Evolutionary conservation across 495 filamentous ascomycete species (phyloP), one percentile per base, ranked within the genome.

Genomic region (Gamarada debralockiae): DNA sequence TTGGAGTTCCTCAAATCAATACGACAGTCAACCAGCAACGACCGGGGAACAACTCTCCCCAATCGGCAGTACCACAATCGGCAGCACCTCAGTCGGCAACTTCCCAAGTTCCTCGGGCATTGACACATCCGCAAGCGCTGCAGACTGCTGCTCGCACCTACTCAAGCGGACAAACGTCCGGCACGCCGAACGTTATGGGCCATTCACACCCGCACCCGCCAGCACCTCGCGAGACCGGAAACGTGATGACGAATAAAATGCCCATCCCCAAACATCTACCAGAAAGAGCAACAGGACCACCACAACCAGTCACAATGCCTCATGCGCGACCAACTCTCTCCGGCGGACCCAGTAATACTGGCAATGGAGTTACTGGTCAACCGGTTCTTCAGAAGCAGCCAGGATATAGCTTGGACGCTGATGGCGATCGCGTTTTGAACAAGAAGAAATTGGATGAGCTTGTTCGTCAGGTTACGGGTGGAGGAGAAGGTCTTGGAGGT

Each of bases 381-480:
- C 92, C 95, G 1, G 89, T 85, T 2, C 77, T 97, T 50, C 70
- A 83, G 51, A 93, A 90, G 61, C 81, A 85, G 53, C 90, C 91
- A 0, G 75, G 81, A 0, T 92, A 83, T 63, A 85, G 87, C 27
- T 83, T 96, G 40, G 92, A 97, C 63, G 89, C 87, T 25, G 90
- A 93, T 58, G 90, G 87, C 12, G 90, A 95, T 66, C 81, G 90
- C 18, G 83, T 98, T 2, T 75, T 97, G 14, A 92, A 84, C 70
- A 96, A 95, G 81, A 92, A 92, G 72, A 97, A 96, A 74, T 79
- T 98, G 29, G 91, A 98, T 66, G 92, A 96, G 63, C 75, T 98
- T 24, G 90, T 97, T 3, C 84, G 90, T 40, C 90, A 97, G 67
- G 92, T 98, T 46, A 93, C 89, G 23, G 90, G 90, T 46, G 85